Base-by-base conservation (phyloP, 2,329 filamentous ascomycete genomes). In the Tolypocladium ophioglossoides region DNA sequence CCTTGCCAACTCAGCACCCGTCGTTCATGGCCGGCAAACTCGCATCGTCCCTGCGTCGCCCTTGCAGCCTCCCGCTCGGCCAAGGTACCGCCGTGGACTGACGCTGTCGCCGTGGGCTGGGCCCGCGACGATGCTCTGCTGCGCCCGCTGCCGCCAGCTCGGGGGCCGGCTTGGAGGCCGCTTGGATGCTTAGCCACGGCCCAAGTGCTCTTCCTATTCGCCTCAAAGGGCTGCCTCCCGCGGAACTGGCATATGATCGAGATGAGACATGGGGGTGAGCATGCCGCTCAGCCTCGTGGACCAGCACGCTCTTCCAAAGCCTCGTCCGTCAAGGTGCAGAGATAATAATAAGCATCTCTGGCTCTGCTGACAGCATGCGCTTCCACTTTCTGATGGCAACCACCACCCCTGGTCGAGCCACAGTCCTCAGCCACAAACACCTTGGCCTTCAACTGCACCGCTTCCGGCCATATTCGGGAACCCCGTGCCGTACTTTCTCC, bases 401-500 rank as follows among this genome's bases (percentile, higher is more conserved):
- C 44, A 30, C 24, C 48, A 50, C 34, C 49, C 49, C 35, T 40
- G 49, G 32, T 46, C 53, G 40, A 50, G 40, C 40, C 47, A 47
- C 48, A 51, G 32, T 41, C 52, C 54, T 44, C 54, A 54, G 48
- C 52, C 54, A 56, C 54, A 47, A 51, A 35, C 37, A 52, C 35
- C 48, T 20, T 39, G 52, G 38, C 52, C 39, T 11, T 47, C 27
- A 32, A 30, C 44, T 14, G 27, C 44, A 47, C 44, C 52, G 27
- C 44, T 54, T 38, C 30, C 50, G 54, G 44, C 52, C 56, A 55
- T 54, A 52, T 55, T 55, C 55, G 44, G 7, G 39, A 52, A 46
- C 53, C 55, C 40, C 53, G 57, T 58, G 57, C 52, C 53, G 35
- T 39, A 37, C 47, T 53, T 48, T 53, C 38, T 55, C 47, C 48